phyloP scores from a whole-genome alignment of 2,329 filamentous ascomycete species.

The Penicillium sp. region DNA sequence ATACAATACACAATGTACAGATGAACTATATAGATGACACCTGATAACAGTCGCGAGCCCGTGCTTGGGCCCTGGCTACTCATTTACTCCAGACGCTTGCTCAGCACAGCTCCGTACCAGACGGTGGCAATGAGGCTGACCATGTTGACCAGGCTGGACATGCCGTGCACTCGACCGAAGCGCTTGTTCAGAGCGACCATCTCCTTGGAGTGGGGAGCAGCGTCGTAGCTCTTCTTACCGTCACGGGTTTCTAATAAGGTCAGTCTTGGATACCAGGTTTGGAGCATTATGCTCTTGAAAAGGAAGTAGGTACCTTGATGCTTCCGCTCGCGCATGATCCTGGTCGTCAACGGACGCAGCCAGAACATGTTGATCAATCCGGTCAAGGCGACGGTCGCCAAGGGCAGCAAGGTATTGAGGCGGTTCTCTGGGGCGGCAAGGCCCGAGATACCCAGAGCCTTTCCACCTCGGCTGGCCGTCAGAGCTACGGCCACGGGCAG shows the following conservation, averaged over 20 bases:
- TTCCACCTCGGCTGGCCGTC: constrained; percentile 68
- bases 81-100: constrained; percentile 52
- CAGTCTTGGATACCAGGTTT: constrained; percentile 1
- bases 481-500: constrained; percentile 71
- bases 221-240: constrained; percentile 81
- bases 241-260: constrained; percentile 69
- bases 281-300: not conserved
- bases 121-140: constrained; percentile 66
- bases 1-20: not conserved
- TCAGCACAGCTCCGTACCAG: constrained; percentile 75
- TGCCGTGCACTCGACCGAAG: constrained; percentile 76
- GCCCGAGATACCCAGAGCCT: constrained; percentile 28
- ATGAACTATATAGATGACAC: not conserved
- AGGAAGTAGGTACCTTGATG: constrained; percentile 66
- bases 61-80: not conserved
- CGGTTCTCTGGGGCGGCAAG: constrained; percentile 56
- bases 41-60: not conserved
- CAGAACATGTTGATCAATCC: constrained; percentile 68
- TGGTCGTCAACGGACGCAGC: constrained; percentile 72
- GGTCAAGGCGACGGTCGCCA: constrained; percentile 67
- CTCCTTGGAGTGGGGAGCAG: constrained; percentile 74
- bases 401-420: constrained; percentile 64
- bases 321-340: constrained; percentile 71
- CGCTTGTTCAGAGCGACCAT: constrained; percentile 77
- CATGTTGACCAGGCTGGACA: constrained; percentile 78